Percentiles rank a stretch among this genome's conserved stretches.
Evolutionary conservation across 169 alveolate species (phyloP).

Genomic region (Eimeria necatrix): DNA sequence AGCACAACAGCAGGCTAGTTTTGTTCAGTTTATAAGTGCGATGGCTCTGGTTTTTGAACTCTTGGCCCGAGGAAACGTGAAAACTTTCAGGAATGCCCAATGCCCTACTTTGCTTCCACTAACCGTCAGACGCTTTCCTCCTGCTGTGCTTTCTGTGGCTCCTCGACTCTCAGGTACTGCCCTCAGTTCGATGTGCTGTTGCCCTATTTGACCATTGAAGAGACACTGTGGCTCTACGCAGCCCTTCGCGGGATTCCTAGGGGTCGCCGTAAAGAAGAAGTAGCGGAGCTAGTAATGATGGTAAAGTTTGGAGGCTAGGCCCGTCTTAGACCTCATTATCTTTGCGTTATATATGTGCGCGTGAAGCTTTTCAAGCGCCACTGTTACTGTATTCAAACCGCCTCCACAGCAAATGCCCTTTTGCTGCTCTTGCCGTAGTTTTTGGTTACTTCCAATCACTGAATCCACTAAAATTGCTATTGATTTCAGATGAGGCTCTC

Average conservation of each 20-base stretch:
- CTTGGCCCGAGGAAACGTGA: too few species aligned
- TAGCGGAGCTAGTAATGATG: conserved; percentile 56
- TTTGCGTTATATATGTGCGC: too few species aligned
- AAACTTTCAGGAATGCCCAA: too few species aligned
- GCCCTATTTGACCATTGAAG: conserved; percentile 68
- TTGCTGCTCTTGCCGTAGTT: too few species aligned
- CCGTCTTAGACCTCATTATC: too few species aligned
- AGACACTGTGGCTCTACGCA: conserved; percentile 70
- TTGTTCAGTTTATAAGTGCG: too few species aligned
- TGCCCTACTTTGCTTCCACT: too few species aligned
- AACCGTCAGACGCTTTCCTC: neutral
- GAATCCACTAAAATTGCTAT: neutral
- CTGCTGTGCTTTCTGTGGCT: neutral
- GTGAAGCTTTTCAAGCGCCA: too few species aligned
- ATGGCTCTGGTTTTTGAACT: too few species aligned
- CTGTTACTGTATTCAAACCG: too few species aligned
- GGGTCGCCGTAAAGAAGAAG: conserved; percentile 53
- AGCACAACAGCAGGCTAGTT: too few species aligned
- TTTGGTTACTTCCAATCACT: neutral
- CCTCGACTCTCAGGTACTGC: conserved; percentile 40
- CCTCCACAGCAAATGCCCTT: too few species aligned
- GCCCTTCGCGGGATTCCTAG: conserved; percentile 70
- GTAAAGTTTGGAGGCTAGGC: neutral
- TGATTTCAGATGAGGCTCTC: conserved; percentile 53
- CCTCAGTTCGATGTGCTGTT: conserved; percentile 73